phyloP scores from a whole-genome alignment of 768 basidiomycete species.

The Ephemerocybe angulata region DNA sequence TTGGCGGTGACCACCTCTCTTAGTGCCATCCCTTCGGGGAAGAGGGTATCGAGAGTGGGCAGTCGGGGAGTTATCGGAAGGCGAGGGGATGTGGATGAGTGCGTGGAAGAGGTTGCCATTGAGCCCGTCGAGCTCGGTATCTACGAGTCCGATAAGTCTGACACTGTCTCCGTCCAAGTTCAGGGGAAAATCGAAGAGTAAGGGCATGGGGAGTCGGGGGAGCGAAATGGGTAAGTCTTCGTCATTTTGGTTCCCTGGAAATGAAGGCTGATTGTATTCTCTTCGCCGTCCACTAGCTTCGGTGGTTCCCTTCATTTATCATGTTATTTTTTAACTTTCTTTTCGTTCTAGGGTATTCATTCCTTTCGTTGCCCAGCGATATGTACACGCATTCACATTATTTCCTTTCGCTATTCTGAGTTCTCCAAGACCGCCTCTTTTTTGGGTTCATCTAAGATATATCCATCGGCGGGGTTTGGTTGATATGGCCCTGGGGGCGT shows the following conservation, averaged over 20 bases:
- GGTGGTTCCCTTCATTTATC: background rate
- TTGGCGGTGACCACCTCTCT: constrained; percentile 1
- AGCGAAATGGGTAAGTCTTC: background rate
- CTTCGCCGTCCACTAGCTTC: background rate
- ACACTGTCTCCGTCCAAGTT: background rate
- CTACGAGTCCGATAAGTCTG: background rate
- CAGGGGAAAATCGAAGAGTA: background rate
- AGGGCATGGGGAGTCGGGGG: background rate
- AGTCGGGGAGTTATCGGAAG: background rate
- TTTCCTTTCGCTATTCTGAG: no score
- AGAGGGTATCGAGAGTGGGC: background rate
- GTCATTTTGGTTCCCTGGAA: background rate
- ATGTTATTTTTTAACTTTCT: background rate
- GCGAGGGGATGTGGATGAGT: constrained; percentile 19
- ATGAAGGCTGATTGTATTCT: no score
- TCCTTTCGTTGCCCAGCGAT: background rate
- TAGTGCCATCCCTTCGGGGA: constrained; percentile 1
- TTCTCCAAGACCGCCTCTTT: background rate
- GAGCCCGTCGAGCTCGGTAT: constrained; percentile 5
- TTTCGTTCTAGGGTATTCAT: background rate
- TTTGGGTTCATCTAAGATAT: constrained; percentile 1
- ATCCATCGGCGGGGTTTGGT: no score
- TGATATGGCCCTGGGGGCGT: no score
- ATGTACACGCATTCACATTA: background rate
- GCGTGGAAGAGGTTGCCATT: constrained; percentile 24